A percentile compares a stretch with the other conserved stretches of the same genome.
phyloP scores from a whole-genome alignment of 805 yeast species.

The Ogataea angusta region DNA sequence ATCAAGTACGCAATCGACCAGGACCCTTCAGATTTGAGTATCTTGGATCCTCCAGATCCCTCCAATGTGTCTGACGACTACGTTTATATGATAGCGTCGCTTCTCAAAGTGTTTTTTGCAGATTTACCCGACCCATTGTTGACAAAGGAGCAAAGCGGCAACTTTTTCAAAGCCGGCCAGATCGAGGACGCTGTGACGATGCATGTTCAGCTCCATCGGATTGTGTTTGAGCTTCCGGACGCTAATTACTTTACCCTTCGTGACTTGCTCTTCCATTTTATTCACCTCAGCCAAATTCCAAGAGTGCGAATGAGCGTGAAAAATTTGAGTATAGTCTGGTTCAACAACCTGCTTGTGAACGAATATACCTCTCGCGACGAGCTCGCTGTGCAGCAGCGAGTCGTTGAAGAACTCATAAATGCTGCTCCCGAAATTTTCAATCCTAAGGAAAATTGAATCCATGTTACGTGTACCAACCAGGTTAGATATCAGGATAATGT shows the following conservation, averaged over 20 bases:
- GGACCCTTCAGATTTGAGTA: constrained; percentile 62
- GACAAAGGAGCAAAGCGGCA: constrained; percentile 56
- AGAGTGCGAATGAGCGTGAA: constrained; percentile 81
- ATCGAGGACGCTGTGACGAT: constrained; percentile 54
- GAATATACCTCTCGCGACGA: constrained; percentile 57
- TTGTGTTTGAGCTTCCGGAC: constrained; percentile 88
- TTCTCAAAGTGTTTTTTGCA: constrained; percentile 79
- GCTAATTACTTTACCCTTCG: constrained; percentile 92
- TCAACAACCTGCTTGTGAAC: constrained; percentile 77
- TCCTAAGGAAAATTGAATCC: constrained; percentile 20
- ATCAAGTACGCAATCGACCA: constrained; percentile 67
- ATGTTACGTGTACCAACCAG: not conserved
- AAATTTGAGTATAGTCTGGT: constrained; percentile 90
- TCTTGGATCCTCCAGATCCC: constrained; percentile 53
- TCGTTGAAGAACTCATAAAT: constrained; percentile 78
- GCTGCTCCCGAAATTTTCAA: constrained; percentile 78
- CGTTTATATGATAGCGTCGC: constrained; percentile 81
- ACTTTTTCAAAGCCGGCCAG: constrained; percentile 67
- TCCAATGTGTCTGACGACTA: constrained; percentile 69
- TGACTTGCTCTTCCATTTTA: constrained; percentile 77
- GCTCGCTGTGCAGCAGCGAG: constrained; percentile 43
- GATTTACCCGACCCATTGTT: constrained; percentile 85
- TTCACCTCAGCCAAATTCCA: constrained; percentile 34
- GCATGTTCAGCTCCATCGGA: constrained; percentile 78
- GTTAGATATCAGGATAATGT: not conserved